Evolutionary conservation across 192 early-diverging fungal genomes (phyloP), one percentile per base, ranked within the genome.

Genomic region (Coemansia sp.): DNA sequence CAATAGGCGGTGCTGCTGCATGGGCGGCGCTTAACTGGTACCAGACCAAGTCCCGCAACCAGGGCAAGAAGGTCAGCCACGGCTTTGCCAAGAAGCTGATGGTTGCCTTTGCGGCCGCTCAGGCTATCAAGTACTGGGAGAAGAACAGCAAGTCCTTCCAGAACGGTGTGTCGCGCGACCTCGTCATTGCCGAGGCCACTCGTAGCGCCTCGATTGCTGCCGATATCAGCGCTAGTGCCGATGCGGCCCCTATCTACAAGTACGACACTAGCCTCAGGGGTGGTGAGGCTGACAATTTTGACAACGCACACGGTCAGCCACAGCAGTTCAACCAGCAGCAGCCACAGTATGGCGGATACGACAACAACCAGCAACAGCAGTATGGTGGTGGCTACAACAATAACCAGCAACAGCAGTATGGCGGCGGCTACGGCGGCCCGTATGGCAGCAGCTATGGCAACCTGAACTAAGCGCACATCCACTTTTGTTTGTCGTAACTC

Each of bases 21-120:
- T 82, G 79, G 79, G 68, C 70, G 37, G 79, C 73, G n/a, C 67
- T 76, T 41, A 76, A 72, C 59, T 82, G 79, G 79, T 82, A 73
- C 64, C 70, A 82, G 70, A 73, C 65, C 70, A 72, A 73, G 70
- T 38, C 61, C 34, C 69, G 64, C 56, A 76, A 72, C 50, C 36
- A 72, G 70, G 74, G 74, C 70, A 68, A 82, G 74, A 72, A 72
- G 64, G 70, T 76, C 43, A 76, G 57, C 50, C 79, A 82, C 68
- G 26, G 58, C 50, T 69, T 68, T 31, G 43, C 70, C 64, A 82
- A 82, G 74, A 82, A 82, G 74, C 39, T 76, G 25, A 61, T 76
- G 16, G 70, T 72, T 41, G 79, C 79, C 31, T 69, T 76, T 64
- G 79, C 79, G 28, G 70, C 70, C n/a, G 70, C 79, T 39, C 70